A percentile compares a stretch with the other conserved stretches of the same genome.
These are phyloP conservation scores for Colletotrichum karsti DNA, from an alignment of 2,329 filamentous ascomycete species.

Conservation along the genomic window DNA sequence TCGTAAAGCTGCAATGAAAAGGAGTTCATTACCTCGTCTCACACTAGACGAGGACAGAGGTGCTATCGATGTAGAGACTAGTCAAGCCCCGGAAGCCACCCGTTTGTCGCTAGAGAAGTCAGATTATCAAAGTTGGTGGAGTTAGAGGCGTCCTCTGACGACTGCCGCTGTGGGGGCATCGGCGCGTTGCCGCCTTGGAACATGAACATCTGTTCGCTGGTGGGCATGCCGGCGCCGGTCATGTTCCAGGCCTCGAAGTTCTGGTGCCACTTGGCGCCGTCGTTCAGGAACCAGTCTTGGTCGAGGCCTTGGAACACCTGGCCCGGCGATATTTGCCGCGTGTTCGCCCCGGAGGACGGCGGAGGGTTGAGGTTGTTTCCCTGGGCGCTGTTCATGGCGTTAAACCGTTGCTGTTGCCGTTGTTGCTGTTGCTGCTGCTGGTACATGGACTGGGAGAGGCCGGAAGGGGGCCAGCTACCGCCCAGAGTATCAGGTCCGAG, in stretches of 20 bases:
- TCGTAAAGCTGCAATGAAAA: no score
- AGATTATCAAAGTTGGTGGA: conserved; percentile 40
- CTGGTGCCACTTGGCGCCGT: conserved; percentile 66
- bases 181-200: conserved; percentile 11
- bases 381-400: not conserved
- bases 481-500: conserved; percentile 8
- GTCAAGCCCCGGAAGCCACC: conserved; percentile 47
- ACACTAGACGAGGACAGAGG: no score
- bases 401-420: conserved; percentile 25
- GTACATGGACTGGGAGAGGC: conserved; percentile 37
- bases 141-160: conserved; percentile 8
- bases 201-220: conserved; percentile 28
- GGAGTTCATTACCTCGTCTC: no score
- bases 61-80: no score
- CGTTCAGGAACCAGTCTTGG: conserved; percentile 66
- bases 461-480: conserved; percentile 34
- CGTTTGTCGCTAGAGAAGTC: conserved; percentile 39
- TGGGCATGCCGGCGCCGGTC: conserved; percentile 5
- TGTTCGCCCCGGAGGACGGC: not conserved
- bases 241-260: conserved; percentile 64
- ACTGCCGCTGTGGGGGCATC: not conserved
- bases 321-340: conserved; percentile 39
- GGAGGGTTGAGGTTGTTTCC: not conserved
- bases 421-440: conserved; percentile 32
- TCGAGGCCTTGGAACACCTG: conserved; percentile 52